Evolutionary conservation across 1,284 basidiomycete genomes (phyloP), one percentile per base, ranked within the genome.

Genomic region (Cryptococcus sp.): DNA sequence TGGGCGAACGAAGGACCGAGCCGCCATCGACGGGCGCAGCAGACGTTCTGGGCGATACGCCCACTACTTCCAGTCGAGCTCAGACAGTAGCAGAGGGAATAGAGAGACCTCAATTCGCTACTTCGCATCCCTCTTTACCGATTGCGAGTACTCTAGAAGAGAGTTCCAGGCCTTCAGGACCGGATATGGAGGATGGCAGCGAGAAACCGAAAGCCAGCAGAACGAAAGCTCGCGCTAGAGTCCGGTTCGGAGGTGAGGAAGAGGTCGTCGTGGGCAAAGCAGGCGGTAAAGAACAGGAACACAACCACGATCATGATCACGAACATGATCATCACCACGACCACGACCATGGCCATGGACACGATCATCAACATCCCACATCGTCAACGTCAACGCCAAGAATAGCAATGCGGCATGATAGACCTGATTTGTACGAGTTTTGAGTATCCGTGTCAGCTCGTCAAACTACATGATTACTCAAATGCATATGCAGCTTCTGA

Each of bases 1-100:
- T 92, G 5, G 84, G 87, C 15, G 94, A 96, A 76, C 82, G 93
- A 60, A 82, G 90, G 61, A 93, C 90, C 1, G 72, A 68, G 52
- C 74, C 71, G 2, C 58, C 60, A 7, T 48, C 53, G 5, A 48
- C 40, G 25, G 7, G 47, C 47, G 16, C 44, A 38, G 38, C 45
- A 25, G 35, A 48, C 39, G 17, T 60, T 61, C 25, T 50, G 68
- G 27, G 62, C 47, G 15, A 54, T 53, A 15, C 50, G 22, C 10
- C 31, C 25, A 19, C 17, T 62, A 8, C 52, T 23, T 41, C 60
- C 23, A 52, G 35, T 22, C 41, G 38, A 4, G 56, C 54, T 19
- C 23, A 52, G 19, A 59, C 60, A 42, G 35, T 40, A 48, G 38
- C 39, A 5, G 49, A 42, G 3, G 59, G 45, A 5, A 48, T 51